phyloP scores from a whole-genome alignment of 257 asterid genomes.

The Avicennia marina region DNA sequence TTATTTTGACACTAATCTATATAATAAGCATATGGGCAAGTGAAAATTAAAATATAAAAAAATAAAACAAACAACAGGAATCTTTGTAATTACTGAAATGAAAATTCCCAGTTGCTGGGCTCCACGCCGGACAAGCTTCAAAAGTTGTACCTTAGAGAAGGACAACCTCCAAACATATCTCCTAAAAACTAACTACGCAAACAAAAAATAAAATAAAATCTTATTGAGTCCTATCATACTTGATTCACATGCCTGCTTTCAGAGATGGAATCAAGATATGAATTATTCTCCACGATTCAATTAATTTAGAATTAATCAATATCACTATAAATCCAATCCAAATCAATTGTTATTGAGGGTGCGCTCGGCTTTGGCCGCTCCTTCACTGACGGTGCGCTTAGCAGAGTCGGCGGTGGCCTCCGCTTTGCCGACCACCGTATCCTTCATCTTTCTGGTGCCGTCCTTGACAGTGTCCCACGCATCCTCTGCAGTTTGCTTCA shows the following conservation, averaged over 20 bases:
- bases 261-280: neutral
- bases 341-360: no score
- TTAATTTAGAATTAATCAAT: neutral
- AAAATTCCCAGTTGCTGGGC: no score
- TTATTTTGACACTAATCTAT: no score
- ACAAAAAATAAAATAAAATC: neutral
- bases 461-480: slow-evolving; percentile 52
- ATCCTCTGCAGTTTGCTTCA: slow-evolving; percentile 51
- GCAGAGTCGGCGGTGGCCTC: slow-evolving; percentile 29
- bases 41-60: no score
- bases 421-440: slow-evolving; percentile 33
- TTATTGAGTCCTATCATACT: neutral
- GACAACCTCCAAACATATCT: neutral
- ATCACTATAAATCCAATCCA: neutral
- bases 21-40: no score
- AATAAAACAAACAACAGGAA: no score
- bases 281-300: neutral
- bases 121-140: neutral
- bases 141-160: neutral
- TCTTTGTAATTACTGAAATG: no score
- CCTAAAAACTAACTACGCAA: no score
- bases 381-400: slow-evolving; percentile 30
- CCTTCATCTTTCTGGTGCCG: slow-evolving; percentile 45
- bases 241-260: neutral
- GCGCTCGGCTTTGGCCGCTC: slow-evolving; percentile 28